A percentile compares a stretch with the other conserved stretches of the same genome.
Conservation (phyloP, 2,329 filamentous ascomycete species). For the Alternaria consortialis region DNA sequence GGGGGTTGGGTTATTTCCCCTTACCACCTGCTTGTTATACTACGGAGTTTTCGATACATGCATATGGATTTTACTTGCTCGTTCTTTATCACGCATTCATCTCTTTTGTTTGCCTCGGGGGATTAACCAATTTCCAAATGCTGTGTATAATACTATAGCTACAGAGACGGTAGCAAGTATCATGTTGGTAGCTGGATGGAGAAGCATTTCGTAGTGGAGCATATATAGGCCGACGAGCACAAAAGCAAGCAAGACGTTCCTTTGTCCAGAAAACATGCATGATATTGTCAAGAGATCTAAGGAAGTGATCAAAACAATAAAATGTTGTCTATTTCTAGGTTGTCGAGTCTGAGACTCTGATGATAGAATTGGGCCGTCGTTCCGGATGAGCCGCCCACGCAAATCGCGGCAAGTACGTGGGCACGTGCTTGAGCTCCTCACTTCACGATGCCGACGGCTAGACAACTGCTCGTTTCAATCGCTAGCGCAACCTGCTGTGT, state of each 20-base stretch:
- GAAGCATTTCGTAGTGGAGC: constrained; percentile 20
- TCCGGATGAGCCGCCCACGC: constrained; percentile 32
- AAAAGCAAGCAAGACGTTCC: constrained; percentile 44
- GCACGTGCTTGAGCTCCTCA: constrained; percentile 3
- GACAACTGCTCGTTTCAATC: constrained; percentile 13
- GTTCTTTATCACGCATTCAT: constrained; percentile 27
- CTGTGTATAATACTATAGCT: constrained; percentile 40
- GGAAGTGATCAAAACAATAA: background rate
- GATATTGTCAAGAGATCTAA: background rate
- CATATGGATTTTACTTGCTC: constrained; percentile 42
- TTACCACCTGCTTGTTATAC: constrained; percentile 30
- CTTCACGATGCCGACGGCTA: constrained; percentile 12
- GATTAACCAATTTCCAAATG: constrained; percentile 22
- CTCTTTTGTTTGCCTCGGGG: constrained; percentile 19
- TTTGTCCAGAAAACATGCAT: constrained; percentile 8
- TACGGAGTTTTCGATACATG: constrained; percentile 48
- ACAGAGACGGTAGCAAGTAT: constrained; percentile 28
- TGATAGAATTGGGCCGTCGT: background rate
- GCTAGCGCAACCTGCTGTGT: constrained; percentile 19
- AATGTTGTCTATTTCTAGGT: background rate
- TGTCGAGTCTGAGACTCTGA: background rate
- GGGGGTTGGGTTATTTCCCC: constrained; percentile 31
- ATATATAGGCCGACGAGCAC: constrained; percentile 34
- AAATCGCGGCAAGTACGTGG: constrained; percentile 7
- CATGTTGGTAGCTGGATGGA: constrained; percentile 17